Evolutionary conservation across 345 rosid genomes (phyloP).

Genomic region (Pistacia vera): DNA sequence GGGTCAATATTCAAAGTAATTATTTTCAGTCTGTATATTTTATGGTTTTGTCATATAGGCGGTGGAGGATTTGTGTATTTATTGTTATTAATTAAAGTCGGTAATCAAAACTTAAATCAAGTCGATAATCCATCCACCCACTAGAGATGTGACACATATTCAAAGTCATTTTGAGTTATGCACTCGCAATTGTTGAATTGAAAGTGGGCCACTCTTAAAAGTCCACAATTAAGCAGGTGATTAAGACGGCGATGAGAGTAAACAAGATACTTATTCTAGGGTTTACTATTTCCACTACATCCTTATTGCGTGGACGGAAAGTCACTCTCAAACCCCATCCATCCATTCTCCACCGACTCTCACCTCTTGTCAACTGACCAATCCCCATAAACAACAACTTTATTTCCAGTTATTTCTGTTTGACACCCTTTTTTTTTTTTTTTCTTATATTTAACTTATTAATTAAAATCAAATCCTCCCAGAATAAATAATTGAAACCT

Average conservation of each 20-base stretch:
- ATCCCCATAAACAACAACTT: too few species aligned
- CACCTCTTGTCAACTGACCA: neutral
- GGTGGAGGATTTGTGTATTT: conserved; percentile 3
- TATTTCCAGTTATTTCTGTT: neutral
- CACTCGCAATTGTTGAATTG: conserved; percentile 22
- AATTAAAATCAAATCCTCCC: too few species aligned
- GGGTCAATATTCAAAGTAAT: neutral
- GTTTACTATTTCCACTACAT: conserved; percentile 12
- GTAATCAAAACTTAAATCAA: neutral
- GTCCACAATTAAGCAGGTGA: conserved; percentile 13
- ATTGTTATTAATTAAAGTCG: neutral
- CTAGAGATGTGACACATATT: neutral
- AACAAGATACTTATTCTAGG: neutral
- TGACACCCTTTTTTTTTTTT: neutral
- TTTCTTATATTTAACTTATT: too few species aligned
- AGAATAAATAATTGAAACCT: too few species aligned
- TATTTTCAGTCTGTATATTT: conserved; percentile 6
- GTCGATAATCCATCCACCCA: conserved; percentile 16
- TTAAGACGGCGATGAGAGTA: neutral
- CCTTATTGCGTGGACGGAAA: conserved; percentile 44
- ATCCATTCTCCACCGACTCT: conserved; percentile 21
- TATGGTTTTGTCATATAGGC: neutral
- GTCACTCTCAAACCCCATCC: conserved; percentile 14
- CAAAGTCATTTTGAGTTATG: conserved; percentile 1
- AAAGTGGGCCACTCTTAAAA: neutral